Evolutionary conservation across 495 filamentous ascomycete genomes (phyloP).

Genomic region (Penicillium cosmopolitanum): DNA sequence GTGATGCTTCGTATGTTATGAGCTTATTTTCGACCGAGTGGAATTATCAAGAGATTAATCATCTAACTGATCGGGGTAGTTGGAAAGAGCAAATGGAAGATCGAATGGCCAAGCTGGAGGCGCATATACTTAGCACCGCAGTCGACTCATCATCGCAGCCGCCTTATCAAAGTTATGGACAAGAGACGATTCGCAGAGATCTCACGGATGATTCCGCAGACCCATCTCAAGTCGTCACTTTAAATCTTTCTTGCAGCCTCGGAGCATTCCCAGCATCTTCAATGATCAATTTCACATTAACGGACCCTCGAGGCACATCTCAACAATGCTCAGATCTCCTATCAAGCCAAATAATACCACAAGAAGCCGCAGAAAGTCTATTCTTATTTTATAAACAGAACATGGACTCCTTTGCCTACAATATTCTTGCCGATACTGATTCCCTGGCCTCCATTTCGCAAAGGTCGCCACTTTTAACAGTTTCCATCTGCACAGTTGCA

Average conservation of each 20-base stretch:
- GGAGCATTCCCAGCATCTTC: constrained; percentile 13
- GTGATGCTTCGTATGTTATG: constrained; percentile 9
- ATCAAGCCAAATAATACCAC: neutral
- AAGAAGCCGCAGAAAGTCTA: constrained; percentile 1
- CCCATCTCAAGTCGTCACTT: neutral
- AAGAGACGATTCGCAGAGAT: neutral
- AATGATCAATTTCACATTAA: constrained; percentile 9
- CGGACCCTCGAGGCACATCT: neutral
- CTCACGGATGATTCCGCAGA: neutral
- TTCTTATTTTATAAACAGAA: constrained; percentile 4
- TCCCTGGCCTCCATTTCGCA: neutral
- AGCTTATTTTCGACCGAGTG: neutral
- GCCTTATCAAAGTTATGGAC: neutral
- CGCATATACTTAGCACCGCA: neutral
- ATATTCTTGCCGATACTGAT: constrained; percentile 4
- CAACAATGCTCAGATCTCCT: constrained; percentile 1
- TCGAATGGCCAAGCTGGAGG: constrained; percentile 8
- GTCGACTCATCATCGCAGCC: neutral
- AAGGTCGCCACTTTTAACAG: constrained; percentile 9
- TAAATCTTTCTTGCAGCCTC: constrained; percentile 11
- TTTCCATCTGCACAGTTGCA: constrained; percentile 15
- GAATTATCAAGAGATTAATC: too few relatives aligned
- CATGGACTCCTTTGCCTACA: constrained; percentile 1
- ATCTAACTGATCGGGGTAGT: neutral
- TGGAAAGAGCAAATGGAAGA: constrained; percentile 18